Evolutionary conservation across 345 rosid species (phyloP).

Genomic region (Gossypium stocksii): DNA sequence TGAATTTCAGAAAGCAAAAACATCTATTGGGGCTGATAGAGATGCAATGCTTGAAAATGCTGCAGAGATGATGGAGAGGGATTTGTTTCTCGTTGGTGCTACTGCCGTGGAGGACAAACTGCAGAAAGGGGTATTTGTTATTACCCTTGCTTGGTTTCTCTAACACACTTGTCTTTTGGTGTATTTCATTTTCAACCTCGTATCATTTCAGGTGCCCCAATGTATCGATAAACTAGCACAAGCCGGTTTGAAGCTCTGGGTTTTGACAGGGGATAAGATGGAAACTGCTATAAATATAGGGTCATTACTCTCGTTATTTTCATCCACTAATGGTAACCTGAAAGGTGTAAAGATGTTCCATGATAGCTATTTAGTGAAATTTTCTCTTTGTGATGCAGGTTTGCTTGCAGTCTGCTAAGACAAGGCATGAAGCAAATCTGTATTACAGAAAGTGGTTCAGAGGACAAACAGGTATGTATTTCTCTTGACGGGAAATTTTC

Average conservation of each 20-base stretch:
- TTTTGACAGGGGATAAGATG: constrained; percentile 97
- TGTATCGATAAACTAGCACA: constrained; percentile 97
- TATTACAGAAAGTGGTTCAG: constrained; percentile 50
- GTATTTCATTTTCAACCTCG: constrained; percentile 21
- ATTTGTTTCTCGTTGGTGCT: constrained; percentile 83
- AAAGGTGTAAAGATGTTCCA: constrained; percentile 2
- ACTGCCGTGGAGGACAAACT: constrained; percentile 98
- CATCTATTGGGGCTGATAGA: constrained; percentile 72
- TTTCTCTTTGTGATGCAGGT: constrained; percentile 49
- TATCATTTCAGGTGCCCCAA: constrained; percentile 69
- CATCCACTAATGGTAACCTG: constrained; percentile 10
- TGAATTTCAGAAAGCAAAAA: constrained; percentile 80
- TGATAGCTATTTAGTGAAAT: too few relatives aligned
- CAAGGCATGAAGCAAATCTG: constrained; percentile 94
- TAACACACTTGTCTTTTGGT: not conserved
- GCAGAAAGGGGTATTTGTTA: constrained; percentile 72
- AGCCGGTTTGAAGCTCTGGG: constrained; percentile 97
- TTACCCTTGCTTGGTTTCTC: constrained; percentile 8
- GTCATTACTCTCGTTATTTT: constrained; percentile 31
- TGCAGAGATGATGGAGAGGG: constrained; percentile 83
- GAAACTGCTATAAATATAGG: constrained; percentile 99
- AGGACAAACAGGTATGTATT: constrained; percentile 51
- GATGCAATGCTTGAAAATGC: constrained; percentile 66
- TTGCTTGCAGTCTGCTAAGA: constrained; percentile 83
- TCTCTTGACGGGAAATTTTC: constrained; percentile 14